Conservation (phyloP, 73 alveolate species). For the Tetrahymena malaccensis region DNA sequence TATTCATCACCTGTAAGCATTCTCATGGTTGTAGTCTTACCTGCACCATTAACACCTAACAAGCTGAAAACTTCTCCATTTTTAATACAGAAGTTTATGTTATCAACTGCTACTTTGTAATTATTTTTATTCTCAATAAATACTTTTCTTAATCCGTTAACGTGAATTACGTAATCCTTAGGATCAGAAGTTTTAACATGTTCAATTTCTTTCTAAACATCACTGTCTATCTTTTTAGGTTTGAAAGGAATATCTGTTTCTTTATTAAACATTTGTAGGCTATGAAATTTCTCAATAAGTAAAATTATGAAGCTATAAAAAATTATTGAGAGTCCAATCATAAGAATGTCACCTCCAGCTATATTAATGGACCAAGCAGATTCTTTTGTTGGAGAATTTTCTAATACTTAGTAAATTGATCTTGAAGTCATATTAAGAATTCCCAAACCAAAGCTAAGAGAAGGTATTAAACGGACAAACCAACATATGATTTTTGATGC, state of each 20-base stretch:
- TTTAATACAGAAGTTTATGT: constrained; percentile 64
- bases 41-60: constrained; percentile 91
- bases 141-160: constrained; percentile 38
- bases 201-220: constrained; percentile 13
- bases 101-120: constrained; percentile 60
- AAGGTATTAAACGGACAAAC: constrained; percentile 47
- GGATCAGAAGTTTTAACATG: constrained; percentile 9
- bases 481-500: constrained; percentile 24
- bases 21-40: constrained; percentile 84
- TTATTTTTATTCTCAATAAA: background rate
- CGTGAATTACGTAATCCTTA: constrained; percentile 23
- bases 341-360: constrained; percentile 43
- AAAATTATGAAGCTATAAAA: background rate
- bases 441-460: constrained; percentile 39
- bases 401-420: constrained; percentile 24
- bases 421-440: constrained; percentile 7
- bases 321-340: constrained; percentile 11
- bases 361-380: background rate
- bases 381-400: constrained; percentile 16
- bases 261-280: background rate
- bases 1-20: constrained; percentile 72
- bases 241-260: background rate
- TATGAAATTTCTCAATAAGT: background rate
- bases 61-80: constrained; percentile 80
- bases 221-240: background rate